A percentile compares a stretch with the other conserved stretches of the same genome.
Evolutionary conservation across 2,329 filamentous ascomycete species (phyloP).

Genomic region (Beauveria brongniartii): DNA sequence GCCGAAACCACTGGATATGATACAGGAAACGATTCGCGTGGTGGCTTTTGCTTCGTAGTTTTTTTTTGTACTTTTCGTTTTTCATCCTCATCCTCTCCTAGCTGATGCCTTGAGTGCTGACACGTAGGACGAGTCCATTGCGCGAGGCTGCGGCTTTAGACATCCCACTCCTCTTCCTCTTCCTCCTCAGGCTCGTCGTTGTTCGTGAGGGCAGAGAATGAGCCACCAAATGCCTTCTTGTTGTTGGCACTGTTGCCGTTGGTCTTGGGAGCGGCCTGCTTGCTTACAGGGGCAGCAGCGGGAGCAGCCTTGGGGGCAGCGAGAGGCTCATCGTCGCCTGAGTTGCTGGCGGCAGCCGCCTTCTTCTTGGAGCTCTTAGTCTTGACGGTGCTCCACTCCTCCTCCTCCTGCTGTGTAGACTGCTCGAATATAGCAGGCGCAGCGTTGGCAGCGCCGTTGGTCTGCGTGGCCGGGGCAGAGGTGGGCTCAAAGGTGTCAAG

Average conservation of each 20-base stretch:
- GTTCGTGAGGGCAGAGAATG: slow-evolving; percentile 41
- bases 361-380: slow-evolving; percentile 36
- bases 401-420: slow-evolving; percentile 50
- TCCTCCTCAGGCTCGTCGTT: slow-evolving; percentile 35
- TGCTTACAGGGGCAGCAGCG: slow-evolving; percentile 4
- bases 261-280: not conserved
- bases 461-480: slow-evolving; percentile 19
- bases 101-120: not conserved
- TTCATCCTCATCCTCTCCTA: not conserved
- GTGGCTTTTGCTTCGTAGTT: not conserved
- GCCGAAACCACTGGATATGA: slow-evolving; percentile 4
- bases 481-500: slow-evolving; percentile 48
- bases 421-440: slow-evolving; percentile 47
- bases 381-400: slow-evolving; percentile 55
- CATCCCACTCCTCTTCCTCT: slow-evolving; percentile 44
- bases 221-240: slow-evolving; percentile 28
- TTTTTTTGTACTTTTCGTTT: not conserved
- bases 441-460: slow-evolving; percentile 33
- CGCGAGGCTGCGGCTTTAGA: slow-evolving; percentile 26
- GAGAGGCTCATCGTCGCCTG: slow-evolving; percentile 26
- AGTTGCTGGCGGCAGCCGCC: slow-evolving; percentile 30
- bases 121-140: not conserved
- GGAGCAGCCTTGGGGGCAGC: slow-evolving; percentile 20
- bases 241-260: slow-evolving; percentile 10
- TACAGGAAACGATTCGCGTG: slow-evolving; percentile 7